Base-by-base conservation (phyloP, 805 yeast genomes). In the Kodamaea sagamina region DNA sequence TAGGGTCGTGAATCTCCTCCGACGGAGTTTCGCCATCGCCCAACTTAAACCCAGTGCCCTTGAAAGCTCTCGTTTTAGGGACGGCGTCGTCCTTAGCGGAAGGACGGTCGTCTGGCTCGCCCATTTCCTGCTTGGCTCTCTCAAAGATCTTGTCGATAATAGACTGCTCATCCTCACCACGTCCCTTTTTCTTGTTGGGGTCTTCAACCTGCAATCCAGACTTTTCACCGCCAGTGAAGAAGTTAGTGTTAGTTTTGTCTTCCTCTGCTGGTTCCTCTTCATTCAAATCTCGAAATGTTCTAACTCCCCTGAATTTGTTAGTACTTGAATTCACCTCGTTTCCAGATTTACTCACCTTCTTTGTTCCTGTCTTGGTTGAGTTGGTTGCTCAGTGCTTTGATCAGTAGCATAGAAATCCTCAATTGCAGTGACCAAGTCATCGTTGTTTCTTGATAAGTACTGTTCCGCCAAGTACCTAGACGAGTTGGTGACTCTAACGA, bases 201-300 rank as follows among this genome's bases (percentile, higher is more conserved):
- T 86, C 86, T 52, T 87, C 88, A 15, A 86, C 90, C 59, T 84
- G 86, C 49, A 86, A 68, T 4, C 82, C 93, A 1, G 90, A 84
- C 45, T 86, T 86, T 59, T 85, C 90, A 17, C 77, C 88, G 11
- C 82, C 82, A 1, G 86, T 83, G 63, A 78, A 82, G 47, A 81
- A 77, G 54, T 81, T 79, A 22, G 62, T 62, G 41, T 65, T 59
- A 44, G 83, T 77, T 28, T 74, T 75, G 45, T 78, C 82, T 48
- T 77, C 81, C n/a, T 71, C 78, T 6, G 71, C 76, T 32, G 68
- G 78, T 12, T 68, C 70, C 8, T 67, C 76, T 17, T 63, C 65
- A 35, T 67, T 63, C 49, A 71, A 61, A 49, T 71, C 75, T 39
- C 63, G 52, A 41, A 71, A 61, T 5, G 76, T 71, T 26, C 62